Conservation (phyloP, 1,139 yeast genomes). For the Kodamaea suecica region DNA sequence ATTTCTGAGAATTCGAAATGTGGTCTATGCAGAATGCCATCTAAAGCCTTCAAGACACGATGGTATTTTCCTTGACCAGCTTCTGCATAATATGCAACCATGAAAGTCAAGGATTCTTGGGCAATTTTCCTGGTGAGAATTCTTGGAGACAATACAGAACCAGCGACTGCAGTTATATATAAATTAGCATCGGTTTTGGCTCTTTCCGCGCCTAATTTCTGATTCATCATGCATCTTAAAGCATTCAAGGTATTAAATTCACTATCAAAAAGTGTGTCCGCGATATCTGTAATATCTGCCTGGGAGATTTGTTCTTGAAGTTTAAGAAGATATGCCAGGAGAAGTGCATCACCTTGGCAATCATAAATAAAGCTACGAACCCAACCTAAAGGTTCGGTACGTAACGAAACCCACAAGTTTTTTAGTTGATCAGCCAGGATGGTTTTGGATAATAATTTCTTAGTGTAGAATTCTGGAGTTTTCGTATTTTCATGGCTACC, state of each 20-base stretch:
- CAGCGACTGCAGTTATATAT: slow-evolving; percentile 43
- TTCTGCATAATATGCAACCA: slow-evolving; percentile 41
- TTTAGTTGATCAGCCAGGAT: slow-evolving; percentile 72
- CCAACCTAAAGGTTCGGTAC: slow-evolving; percentile 94
- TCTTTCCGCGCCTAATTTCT: slow-evolving; percentile 42
- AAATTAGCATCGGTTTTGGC: slow-evolving; percentile 41
- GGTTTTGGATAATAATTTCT: slow-evolving; percentile 65
- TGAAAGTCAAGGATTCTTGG: slow-evolving; percentile 64
- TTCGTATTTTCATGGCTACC: slow-evolving; percentile 34
- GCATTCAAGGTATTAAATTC: slow-evolving; percentile 49
- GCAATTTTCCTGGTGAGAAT: slow-evolving; percentile 75
- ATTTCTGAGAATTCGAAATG: slow-evolving; percentile 47
- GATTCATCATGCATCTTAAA: slow-evolving; percentile 48
- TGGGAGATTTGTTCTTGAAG: slow-evolving; percentile 38
- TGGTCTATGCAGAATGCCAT: slow-evolving; percentile 56
- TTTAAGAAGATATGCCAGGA: slow-evolving; percentile 43
- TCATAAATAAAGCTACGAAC: slow-evolving; percentile 71
- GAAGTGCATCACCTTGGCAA: slow-evolving; percentile 85
- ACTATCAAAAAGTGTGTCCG: slow-evolving; percentile 45
- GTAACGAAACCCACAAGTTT: slow-evolving; percentile 82
- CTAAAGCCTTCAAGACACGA: slow-evolving; percentile 63
- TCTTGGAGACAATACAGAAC: slow-evolving; percentile 53
- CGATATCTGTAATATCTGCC: slow-evolving; percentile 35
- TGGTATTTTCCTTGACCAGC: slow-evolving; percentile 50
- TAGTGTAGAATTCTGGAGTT: slow-evolving; percentile 77